Conservation (phyloP, 1,139 yeast species). For the Lodderomyces parapsilosis region DNA sequence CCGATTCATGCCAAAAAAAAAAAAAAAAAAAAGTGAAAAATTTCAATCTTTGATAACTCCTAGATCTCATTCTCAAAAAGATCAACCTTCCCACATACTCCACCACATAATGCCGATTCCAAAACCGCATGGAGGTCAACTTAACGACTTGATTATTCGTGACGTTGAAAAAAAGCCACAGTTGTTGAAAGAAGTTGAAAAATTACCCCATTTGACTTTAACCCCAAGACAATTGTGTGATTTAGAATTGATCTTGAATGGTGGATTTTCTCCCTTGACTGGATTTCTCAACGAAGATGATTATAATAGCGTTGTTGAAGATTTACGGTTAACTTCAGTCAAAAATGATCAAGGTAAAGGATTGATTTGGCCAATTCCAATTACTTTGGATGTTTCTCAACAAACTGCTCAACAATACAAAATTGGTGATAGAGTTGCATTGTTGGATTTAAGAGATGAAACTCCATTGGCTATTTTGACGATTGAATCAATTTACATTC, state of each 20-base stretch:
- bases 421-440: conserved; percentile 64
- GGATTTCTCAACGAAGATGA: conserved; percentile 85
- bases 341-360: conserved; percentile 50
- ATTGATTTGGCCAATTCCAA: conserved; percentile 89
- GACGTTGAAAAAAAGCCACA: conserved; percentile 62
- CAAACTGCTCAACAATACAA: conserved; percentile 48
- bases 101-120: conserved; percentile 55
- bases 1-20: neutral
- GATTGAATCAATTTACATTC: conserved; percentile 74
- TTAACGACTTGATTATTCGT: conserved; percentile 82
- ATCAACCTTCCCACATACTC: neutral
- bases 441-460: conserved; percentile 83
- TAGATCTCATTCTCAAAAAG: neutral
- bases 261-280: conserved; percentile 91
- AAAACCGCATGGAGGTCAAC: conserved; percentile 86
- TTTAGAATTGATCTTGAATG: conserved; percentile 84
- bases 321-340: conserved; percentile 64
- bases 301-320: conserved; percentile 74
- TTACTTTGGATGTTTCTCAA: conserved; percentile 74
- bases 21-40: neutral
- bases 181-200: conserved; percentile 52
- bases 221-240: conserved; percentile 93
- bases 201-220: conserved; percentile 53
- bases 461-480: conserved; percentile 78
- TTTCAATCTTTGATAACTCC: neutral